phyloP scores from a whole-genome alignment of 1,284 basidiomycete genomes.

The Sanghuangporus weigelae region DNA sequence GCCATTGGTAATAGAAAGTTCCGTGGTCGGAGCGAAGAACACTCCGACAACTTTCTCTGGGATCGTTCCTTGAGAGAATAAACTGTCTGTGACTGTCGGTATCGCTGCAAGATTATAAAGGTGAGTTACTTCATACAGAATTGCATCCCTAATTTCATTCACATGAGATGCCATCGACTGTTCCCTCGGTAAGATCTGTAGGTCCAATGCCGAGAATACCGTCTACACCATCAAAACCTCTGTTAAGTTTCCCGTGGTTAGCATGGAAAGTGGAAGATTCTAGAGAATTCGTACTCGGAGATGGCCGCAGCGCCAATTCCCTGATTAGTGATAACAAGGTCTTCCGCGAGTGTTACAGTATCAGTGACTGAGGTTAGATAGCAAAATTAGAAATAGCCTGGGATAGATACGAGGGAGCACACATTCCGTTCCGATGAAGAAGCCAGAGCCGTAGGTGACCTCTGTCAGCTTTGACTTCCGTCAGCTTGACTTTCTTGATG shows the following conservation, averaged over 20 bases:
- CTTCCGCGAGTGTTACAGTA: slow-evolving; percentile 18
- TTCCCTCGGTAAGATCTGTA: slow-evolving; percentile 21
- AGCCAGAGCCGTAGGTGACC: slow-evolving; percentile 19
- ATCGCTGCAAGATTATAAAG: slow-evolving; percentile 9
- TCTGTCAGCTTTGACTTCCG: background rate
- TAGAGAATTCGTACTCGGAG: background rate
- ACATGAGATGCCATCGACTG: slow-evolving; percentile 13
- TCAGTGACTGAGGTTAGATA: slow-evolving; percentile 11
- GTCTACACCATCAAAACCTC: slow-evolving; percentile 20
- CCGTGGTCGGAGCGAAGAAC: slow-evolving; percentile 22
- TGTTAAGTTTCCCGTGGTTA: background rate
- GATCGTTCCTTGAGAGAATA: slow-evolving; percentile 21
- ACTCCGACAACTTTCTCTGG: slow-evolving; percentile 21
- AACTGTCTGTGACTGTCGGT: slow-evolving; percentile 24
- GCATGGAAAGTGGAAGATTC: background rate
- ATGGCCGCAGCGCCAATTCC: slow-evolving; percentile 20
- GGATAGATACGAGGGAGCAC: background rate
- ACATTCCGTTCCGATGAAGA: slow-evolving; percentile 19
- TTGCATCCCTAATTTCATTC: too few relatives aligned
- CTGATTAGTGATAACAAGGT: slow-evolving; percentile 18
- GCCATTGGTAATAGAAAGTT: slow-evolving; percentile 19
- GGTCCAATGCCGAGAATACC: slow-evolving; percentile 23
- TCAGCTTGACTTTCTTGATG: background rate
- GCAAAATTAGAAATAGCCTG: background rate
- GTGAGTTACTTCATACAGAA: too few relatives aligned